phyloP scores from a whole-genome alignment of 208 protist genomes.

The Giardia muris region DNA sequence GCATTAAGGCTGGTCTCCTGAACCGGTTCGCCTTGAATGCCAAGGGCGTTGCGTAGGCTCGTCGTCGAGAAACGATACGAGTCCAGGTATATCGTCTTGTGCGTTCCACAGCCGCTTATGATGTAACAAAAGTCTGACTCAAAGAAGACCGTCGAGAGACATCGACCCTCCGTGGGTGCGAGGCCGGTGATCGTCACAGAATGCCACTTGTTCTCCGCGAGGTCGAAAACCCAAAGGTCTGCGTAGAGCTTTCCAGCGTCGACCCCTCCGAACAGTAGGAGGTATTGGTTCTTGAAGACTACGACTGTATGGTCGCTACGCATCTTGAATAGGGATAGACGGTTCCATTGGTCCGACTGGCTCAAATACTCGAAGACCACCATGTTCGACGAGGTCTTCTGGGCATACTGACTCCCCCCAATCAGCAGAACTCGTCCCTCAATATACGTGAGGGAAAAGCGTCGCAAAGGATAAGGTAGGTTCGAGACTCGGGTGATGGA shows the following conservation, averaged over 20 bases:
- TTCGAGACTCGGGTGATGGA: neutral
- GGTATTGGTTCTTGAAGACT: neutral
- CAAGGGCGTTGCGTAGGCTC: neutral
- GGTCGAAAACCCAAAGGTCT: neutral
- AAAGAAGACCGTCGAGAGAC: neutral
- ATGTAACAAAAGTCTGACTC: neutral
- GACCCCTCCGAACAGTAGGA: neutral
- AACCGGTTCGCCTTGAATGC: neutral
- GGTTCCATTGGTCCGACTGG: neutral
- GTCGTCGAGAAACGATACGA: neutral
- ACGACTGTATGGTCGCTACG: neutral
- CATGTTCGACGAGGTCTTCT: neutral
- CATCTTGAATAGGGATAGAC: neutral
- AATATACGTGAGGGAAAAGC: neutral
- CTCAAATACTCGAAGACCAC: neutral
- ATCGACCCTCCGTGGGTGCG: neutral
- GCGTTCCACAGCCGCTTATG: neutral
- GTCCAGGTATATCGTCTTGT: slow-evolving; percentile 1
- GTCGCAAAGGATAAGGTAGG: neutral
- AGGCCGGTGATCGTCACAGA: neutral
- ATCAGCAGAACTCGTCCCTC: neutral
- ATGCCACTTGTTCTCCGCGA: neutral
- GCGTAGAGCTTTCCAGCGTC: slow-evolving; percentile 5
- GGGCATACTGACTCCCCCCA: neutral
- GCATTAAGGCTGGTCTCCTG: neutral